Evolutionary conservation across 768 basidiomycete species (phyloP).

Genomic region (Termitomyces sp.): DNA sequence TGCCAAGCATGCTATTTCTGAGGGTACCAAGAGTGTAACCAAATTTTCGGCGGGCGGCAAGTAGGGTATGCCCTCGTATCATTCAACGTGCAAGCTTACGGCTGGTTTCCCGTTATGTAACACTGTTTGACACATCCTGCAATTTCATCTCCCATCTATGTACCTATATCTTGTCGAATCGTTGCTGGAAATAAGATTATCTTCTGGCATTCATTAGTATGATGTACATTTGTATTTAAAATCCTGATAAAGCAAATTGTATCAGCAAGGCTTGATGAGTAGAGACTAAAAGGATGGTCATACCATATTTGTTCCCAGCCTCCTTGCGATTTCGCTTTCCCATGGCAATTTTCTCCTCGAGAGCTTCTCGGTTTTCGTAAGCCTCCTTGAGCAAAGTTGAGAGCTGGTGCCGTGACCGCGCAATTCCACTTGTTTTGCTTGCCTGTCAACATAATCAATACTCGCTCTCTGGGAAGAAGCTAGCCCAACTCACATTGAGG

Average conservation of each 20-base stretch:
- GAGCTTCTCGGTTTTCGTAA: constrained; percentile 73
- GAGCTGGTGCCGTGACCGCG: constrained; percentile 72
- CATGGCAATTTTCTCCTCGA: constrained; percentile 83
- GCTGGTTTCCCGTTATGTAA: background rate
- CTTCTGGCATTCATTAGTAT: constrained; percentile 1
- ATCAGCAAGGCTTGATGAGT: background rate
- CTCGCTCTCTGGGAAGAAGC: background rate
- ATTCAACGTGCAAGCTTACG: background rate
- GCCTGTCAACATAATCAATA: constrained; percentile 35
- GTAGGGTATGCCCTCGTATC: constrained; percentile 16
- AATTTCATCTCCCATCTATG: background rate
- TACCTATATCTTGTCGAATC: constrained; percentile 1
- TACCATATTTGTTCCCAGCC: constrained; percentile 90
- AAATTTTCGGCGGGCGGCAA: constrained; percentile 55
- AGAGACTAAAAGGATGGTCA: constrained; percentile 14
- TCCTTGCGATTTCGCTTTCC: constrained; percentile 82
- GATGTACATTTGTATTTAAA: constrained; percentile 6
- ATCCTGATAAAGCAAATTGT: constrained; percentile 1
- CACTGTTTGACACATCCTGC: background rate
- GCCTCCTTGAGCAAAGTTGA: constrained; percentile 79
- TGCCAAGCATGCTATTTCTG: constrained; percentile 85
- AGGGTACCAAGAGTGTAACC: constrained; percentile 38
- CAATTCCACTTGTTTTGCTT: constrained; percentile 65
- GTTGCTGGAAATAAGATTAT: background rate
- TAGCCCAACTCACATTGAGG: constrained; percentile 53